Base-by-base conservation (phyloP, 345 rosid species). In the Cardamine occulta region DNA sequence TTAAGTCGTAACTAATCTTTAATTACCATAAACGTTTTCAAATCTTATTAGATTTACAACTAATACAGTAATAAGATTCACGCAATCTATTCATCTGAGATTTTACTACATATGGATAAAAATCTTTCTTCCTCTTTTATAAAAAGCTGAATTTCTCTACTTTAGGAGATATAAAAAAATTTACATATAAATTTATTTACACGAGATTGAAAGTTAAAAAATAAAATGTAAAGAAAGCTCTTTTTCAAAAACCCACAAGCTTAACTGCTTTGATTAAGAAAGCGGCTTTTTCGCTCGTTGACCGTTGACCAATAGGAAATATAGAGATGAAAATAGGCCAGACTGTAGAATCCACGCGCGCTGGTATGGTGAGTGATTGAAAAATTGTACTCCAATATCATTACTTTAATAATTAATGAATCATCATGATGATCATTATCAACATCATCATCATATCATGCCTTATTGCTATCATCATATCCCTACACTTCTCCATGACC, bases 281-380 rank as follows among this genome's bases (percentile, higher is more conserved):
- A 79, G 82, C 75, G 75, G 56, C 79, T 79, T 79, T 79, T 60
- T 79, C 75, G 71, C 62, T 63, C 39, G 72, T 79, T 79, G 82
- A 79, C 75, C 75, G 63, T 79, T 79, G 79, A 79, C 82, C 23
- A 32, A 56, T 24, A 0, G 53, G 48, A 65, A 26, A 39, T 24
- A 37, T 10, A 10, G 7, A 14, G 31, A 29, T 39, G 52, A 52
- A 40, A 66, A 68, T 9, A 51, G 68, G 59, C 68, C 17, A 57
- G 37, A 37, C 63, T 18, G 73, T 72, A 42, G 44, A 60, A 4
- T 42, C 63, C 74, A 78, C 81, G 81, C 81, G 78, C 81, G 67
- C 21, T 47, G 49, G 21, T 51, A 34, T 47, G 49, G 21, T 51
- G 44, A 47, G 13, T 40, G 2, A 42, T 12, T 21, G 8, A 52